A percentile compares a stretch with the other conserved stretches of the same genome.
These are phyloP conservation scores for Draba incana DNA, from an alignment of 345 rosid genomes.

Conservation along the genomic window DNA sequence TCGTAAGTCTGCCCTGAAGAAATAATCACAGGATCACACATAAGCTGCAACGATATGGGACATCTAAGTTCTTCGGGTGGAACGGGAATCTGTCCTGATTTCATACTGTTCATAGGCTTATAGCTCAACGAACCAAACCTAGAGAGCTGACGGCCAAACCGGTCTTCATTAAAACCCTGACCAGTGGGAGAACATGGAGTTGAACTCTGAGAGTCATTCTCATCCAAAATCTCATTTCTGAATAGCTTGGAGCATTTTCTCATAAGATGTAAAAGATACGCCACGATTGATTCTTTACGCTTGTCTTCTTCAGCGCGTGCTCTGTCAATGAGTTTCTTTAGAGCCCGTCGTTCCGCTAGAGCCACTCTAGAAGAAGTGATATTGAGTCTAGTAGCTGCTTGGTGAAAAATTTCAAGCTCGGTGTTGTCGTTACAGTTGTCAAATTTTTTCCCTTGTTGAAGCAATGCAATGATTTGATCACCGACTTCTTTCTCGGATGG, in stretches of 20 bases:
- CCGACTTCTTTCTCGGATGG: slow-evolving; percentile 93
- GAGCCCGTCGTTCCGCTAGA: slow-evolving; percentile 87
- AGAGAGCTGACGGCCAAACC: slow-evolving; percentile 81
- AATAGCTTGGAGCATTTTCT: slow-evolving; percentile 93
- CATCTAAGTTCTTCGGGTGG: slow-evolving; percentile 98
- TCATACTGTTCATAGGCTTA: slow-evolving; percentile 51
- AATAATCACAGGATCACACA: slow-evolving; percentile 96
- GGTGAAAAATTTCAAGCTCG: slow-evolving; percentile 89
- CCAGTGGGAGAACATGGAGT: slow-evolving; percentile 87
- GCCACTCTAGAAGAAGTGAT: slow-evolving; percentile 91
- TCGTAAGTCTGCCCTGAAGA: slow-evolving; percentile 99
- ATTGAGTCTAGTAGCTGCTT: slow-evolving; percentile 74
- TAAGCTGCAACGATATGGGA: slow-evolving; percentile 93
- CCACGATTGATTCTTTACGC: slow-evolving; percentile 95
- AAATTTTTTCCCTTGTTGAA: slow-evolving; percentile 89
- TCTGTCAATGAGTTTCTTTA: slow-evolving; percentile 88
- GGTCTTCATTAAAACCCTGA: slow-evolving; percentile 58
- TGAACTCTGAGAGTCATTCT: slow-evolving; percentile 91
- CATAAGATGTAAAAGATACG: slow-evolving; percentile 90
- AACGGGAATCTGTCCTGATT: slow-evolving; percentile 70
- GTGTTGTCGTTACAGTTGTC: slow-evolving; percentile 58
- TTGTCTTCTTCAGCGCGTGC: slow-evolving; percentile 97
- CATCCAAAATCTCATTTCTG: slow-evolving; percentile 80
- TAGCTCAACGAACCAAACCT: slow-evolving; percentile 77
- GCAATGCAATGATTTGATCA: slow-evolving; percentile 77